phyloP scores from a whole-genome alignment of 805 yeast genomes.

The Cyberlindnera meyerae region DNA sequence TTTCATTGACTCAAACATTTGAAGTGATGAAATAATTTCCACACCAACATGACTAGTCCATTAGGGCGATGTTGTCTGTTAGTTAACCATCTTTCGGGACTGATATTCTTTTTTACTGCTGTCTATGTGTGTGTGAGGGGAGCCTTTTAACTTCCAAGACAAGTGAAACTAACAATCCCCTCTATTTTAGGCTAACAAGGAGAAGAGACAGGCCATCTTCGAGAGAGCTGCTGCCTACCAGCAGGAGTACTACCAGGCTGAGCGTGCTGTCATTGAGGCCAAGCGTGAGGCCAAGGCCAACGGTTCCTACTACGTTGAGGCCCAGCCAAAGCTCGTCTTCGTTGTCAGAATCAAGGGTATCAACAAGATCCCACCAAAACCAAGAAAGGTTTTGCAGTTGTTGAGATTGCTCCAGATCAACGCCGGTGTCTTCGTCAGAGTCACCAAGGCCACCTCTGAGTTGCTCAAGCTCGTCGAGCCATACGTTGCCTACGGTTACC shows the following conservation, averaged over 20 bases:
- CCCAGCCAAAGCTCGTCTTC: slow-evolving; percentile 91
- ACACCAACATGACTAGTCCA: slow-evolving; percentile 53
- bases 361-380: slow-evolving; percentile 97
- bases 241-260: slow-evolving; percentile 89
- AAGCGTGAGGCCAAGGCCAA: slow-evolving; percentile 92
- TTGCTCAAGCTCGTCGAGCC: slow-evolving; percentile 92
- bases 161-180: slow-evolving; percentile 15
- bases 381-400: slow-evolving; percentile 96
- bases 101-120: slow-evolving; percentile 30
- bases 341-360: slow-evolving; percentile 99
- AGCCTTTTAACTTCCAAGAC: no score
- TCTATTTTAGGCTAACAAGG: slow-evolving; percentile 43
- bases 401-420: slow-evolving; percentile 90
- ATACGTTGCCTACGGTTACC: slow-evolving; percentile 97
- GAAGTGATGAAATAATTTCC: slow-evolving; percentile 45
- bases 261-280: slow-evolving; percentile 80
- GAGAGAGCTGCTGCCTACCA: slow-evolving; percentile 97
- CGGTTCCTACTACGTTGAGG: slow-evolving; percentile 92
- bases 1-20: no score
- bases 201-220: slow-evolving; percentile 66
- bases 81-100: slow-evolving; percentile 80
- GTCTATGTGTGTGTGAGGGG: no score
- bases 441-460: slow-evolving; percentile 93
- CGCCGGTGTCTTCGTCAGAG: slow-evolving; percentile 91
- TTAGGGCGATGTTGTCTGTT: slow-evolving; percentile 60